Percentiles rank a stretch among this genome's conserved stretches.
Conservation (phyloP, 768 basidiomycete species). For the Pleurotus pulmonarius region DNA sequence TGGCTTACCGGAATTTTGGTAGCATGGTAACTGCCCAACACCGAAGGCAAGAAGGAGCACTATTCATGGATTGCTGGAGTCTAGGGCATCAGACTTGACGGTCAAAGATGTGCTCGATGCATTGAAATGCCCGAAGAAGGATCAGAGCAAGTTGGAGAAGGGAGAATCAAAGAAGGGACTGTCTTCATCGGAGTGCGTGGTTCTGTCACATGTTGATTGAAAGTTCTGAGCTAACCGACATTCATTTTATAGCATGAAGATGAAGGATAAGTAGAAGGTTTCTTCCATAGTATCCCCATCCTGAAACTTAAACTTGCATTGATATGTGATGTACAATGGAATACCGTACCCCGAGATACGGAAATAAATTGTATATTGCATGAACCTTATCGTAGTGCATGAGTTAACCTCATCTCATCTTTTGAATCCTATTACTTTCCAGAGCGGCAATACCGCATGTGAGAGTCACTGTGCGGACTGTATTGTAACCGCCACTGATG, state of each 20-base stretch:
- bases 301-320: too few species aligned
- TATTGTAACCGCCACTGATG: too few species aligned
- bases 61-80: not conserved
- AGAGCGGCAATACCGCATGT: too few species aligned
- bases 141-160: not conserved
- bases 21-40: not conserved
- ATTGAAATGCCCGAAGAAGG: slow-evolving; percentile 1
- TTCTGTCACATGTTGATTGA: not conserved
- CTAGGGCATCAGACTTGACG: not conserved
- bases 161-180: not conserved
- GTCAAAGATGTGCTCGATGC: not conserved
- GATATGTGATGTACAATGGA: too few species aligned
- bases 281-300: too few species aligned
- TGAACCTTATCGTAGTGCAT: too few species aligned
- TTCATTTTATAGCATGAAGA: not conserved
- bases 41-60: not conserved
- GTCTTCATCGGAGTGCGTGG: not conserved
- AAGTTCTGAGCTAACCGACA: not conserved
- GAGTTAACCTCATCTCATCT: too few species aligned
- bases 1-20: not conserved
- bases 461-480: too few species aligned
- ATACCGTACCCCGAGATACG: not conserved
- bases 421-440: too few species aligned
- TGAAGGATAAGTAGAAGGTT: not conserved
- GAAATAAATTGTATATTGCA: not conserved